Evolutionary conservation across 768 basidiomycete genomes (phyloP), one percentile per base, ranked within the genome.

Genomic region (Termitomyces eurrhizus): DNA sequence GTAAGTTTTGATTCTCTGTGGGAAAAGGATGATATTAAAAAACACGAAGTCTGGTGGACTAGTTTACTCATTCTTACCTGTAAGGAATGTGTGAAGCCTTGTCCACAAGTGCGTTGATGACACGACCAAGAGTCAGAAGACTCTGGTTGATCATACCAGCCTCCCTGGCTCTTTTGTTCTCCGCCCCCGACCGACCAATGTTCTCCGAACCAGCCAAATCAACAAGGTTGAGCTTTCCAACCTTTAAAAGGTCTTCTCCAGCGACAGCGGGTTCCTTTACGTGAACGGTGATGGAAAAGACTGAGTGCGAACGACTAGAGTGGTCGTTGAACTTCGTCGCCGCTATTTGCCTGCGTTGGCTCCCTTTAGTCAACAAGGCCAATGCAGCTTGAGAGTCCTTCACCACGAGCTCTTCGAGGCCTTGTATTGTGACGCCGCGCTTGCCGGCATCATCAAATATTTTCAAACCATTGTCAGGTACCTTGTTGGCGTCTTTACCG

Each of bases 61-160:
- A 39, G 21, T 2, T 7, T 14, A 9, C 18, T 9, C 8, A 39
- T 42, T n/a, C 81, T 59, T 64, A 92, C 92, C 95, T 86, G 72
- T 98, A 99, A 7, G 97, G 97, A 49, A 98, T 89, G 70, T 98
- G 97, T 35, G 87, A 80, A 0, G 92, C 88, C 65, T 85, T 89
- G 67, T 98, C 95, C 56, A 98, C 97, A 48, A 99, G 82, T 11
- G 92, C 92, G 64, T 95, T 97, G 67, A 99, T 98, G 41, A 98
- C 97, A 36, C 97, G 80, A 0, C 97, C 97, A 14, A 99, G 85
- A n/a, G 97, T 98, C 2, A 99, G 79, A 52, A 99, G 78, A 68
- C 93, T 95, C 74, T 97, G 93, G 68, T 98, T 99, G 72, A 99
- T 98, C 91, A 95, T 97, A 12, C 97, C 97, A 1, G 97, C 97